Evolutionary conservation across 2,329 filamentous ascomycete genomes (phyloP), one percentile per base, ranked within the genome.

Genomic region (Ilyonectria mors-panacis): DNA sequence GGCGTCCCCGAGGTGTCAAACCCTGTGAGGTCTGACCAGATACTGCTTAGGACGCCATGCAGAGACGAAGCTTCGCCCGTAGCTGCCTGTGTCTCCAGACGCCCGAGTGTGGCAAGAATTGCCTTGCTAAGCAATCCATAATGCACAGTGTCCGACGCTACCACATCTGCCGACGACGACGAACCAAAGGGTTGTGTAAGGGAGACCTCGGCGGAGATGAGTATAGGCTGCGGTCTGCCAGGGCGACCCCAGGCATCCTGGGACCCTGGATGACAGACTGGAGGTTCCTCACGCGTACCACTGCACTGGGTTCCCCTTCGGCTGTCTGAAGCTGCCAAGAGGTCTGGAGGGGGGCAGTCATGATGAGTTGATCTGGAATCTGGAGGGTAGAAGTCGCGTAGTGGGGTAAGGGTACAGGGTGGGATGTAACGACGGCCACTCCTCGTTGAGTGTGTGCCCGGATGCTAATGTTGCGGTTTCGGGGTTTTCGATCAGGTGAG

Each of bases 111-210:
- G 26, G 79, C 78, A 35, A 91, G 81, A 15, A 94, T 84, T 0
- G 85, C 84, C 80, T 94, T 94, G 81, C 89, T 91, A 15, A 94
- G 84, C 10, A 83, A 85, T 2, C 93, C 92, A 75, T 95, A 95
- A 81, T 95, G 91, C 26, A 94, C 88, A 2, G 93, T 94, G 76
- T 92, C 92, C n/a, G 80, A 79, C 51, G 89, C 86, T 37, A 95
- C 86, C 9, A 81, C 81, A 80, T 95, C 93, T 5, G 79, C 79
- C 1, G 83, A 74, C 0, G 90, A 89, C 1, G 91, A 88, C 0
- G 85, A 83, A 54, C 81, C 82, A 75, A 94, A 94, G 0, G 85
- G 78, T 8, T 81, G 76, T 15, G 80, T 78, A 66, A 94, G 85
- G 3, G 84, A 85, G 4, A 94, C 84, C 21, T 86, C 84, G 37